Conservation (phyloP, 176 grass and related monocot species). For the Alloteropsis semialata region DNA sequence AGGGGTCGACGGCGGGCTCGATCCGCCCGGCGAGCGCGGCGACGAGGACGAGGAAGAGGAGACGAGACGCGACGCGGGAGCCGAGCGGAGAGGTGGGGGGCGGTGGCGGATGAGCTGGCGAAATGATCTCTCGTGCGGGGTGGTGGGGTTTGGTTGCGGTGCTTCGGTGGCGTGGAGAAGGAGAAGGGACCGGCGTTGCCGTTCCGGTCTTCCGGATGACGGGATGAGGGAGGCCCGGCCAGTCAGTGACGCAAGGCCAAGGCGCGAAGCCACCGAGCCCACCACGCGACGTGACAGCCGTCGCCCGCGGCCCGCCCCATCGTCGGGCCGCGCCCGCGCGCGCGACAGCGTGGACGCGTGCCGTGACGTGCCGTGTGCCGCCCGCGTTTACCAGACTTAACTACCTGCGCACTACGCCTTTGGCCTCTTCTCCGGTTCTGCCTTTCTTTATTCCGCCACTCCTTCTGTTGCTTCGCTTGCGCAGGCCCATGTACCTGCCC, state of each 20-base stretch:
- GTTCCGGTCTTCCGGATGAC: neutral
- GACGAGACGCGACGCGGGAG: neutral
- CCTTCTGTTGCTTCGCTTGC: neutral
- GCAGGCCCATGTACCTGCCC: neutral
- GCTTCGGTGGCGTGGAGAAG: slow-evolving; percentile 16
- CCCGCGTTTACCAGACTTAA: slow-evolving; percentile 34
- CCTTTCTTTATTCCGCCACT: neutral
- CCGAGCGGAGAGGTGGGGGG: neutral
- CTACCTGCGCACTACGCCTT: neutral
- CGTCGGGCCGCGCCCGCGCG: neutral
- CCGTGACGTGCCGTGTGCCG: slow-evolving; percentile 28
- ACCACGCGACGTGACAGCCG: slow-evolving; percentile 14
- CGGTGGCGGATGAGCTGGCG: slow-evolving; percentile 26
- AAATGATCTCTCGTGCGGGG: slow-evolving; percentile 8
- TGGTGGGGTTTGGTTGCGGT: slow-evolving; percentile 4
- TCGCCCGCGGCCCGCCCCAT: no score
- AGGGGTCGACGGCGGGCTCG: neutral
- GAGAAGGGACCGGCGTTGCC: neutral
- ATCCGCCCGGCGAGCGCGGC: neutral
- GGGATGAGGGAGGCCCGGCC: neutral
- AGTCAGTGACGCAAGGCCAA: no score
- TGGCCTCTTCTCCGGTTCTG: neutral
- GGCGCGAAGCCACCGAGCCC: neutral
- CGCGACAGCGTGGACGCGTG: slow-evolving; percentile 16
- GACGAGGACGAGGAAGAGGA: neutral